A percentile compares a stretch with the other conserved stretches of the same genome.
Evolutionary conservation across 1,139 yeast genomes (phyloP).

Genomic region (Candida sojae): DNA sequence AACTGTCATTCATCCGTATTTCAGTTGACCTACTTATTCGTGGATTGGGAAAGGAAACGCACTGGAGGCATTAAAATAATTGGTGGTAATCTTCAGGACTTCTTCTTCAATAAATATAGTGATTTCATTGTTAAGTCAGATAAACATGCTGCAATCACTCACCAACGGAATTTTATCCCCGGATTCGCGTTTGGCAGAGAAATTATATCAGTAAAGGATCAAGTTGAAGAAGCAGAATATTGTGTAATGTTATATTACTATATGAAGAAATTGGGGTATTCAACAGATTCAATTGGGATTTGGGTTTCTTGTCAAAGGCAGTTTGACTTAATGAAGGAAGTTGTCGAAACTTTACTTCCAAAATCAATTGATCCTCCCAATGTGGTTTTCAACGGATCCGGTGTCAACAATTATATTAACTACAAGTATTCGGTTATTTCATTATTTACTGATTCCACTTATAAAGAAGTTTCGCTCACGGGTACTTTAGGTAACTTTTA

Average conservation of each 20-base stretch:
- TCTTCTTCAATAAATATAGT: neutral
- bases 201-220: conserved; percentile 31
- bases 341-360: neutral
- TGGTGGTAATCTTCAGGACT: conserved; percentile 5
- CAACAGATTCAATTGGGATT: conserved; percentile 39
- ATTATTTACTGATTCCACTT: conserved; percentile 7
- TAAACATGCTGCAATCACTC: no score
- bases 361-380: conserved; percentile 6
- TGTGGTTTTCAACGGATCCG: conserved; percentile 9
- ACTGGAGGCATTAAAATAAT: conserved; percentile 3
- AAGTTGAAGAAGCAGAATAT: conserved; percentile 55
- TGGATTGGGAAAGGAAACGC: neutral
- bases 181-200: conserved; percentile 43
- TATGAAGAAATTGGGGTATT: conserved; percentile 49
- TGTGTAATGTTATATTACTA: conserved; percentile 49
- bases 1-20: conserved; percentile 4
- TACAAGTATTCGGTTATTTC: conserved; percentile 11
- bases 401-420: conserved; percentile 8
- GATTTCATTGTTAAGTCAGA: neutral
- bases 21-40: neutral
- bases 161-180: conserved; percentile 27
- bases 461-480: neutral
- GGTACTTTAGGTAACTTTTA: conserved; percentile 10
- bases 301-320: conserved; percentile 45
- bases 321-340: conserved; percentile 10